Base-by-base conservation (phyloP, 2,329 filamentous ascomycete genomes). In the Shiraia bambusicola region DNA sequence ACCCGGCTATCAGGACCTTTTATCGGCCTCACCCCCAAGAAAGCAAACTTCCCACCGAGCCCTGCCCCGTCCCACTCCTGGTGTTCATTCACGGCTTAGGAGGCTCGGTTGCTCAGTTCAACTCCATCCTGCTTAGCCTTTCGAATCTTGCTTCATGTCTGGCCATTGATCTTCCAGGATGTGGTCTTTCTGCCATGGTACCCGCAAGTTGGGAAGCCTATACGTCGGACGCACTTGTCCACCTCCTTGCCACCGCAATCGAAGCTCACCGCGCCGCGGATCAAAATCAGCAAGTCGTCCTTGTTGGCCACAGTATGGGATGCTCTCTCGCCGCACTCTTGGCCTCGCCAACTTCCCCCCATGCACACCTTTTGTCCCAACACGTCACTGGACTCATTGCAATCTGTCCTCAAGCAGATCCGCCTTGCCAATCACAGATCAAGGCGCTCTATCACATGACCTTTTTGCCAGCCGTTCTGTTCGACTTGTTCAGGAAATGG, bases 11-110 rank as follows among this genome's bases (percentile, higher is more conserved):
- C 49, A 83, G 92, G 42, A 83, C 91, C 30, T 96, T 97, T 67
- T 91, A 86, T 70, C 81, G 86, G 42, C 81, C 81, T 40, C 93
- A 96, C 69, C 80, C 83, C 14, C 89, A 96, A 61, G 82, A 84
- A n/a, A 80, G 84, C 45, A 87, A 93, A 65, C 77, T 97, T 3
- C 89, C 88, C 2, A 78, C 75, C 29, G 77, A 83, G 47, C 87
- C 88, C 1, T 77, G 80, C 0, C 84, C 87, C 0, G 71, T 96
- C 9, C 93, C 93, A 1, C 72, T 98, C 8, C 73, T 97, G 3
- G 90, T 97, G 30, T 95, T 94, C 63, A 77, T 97, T 42, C 93
- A 97, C 61, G 93, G 93, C 1, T 77, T 97, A 8, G 93, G 92
- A n/a, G 93, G 93, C 34, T 95, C 88, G 1, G 79, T 90, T 16